Evolutionary conservation across 2,329 filamentous ascomycete species (phyloP), one percentile per base, ranked within the genome.

Genomic region (Lachnellula arida): DNA sequence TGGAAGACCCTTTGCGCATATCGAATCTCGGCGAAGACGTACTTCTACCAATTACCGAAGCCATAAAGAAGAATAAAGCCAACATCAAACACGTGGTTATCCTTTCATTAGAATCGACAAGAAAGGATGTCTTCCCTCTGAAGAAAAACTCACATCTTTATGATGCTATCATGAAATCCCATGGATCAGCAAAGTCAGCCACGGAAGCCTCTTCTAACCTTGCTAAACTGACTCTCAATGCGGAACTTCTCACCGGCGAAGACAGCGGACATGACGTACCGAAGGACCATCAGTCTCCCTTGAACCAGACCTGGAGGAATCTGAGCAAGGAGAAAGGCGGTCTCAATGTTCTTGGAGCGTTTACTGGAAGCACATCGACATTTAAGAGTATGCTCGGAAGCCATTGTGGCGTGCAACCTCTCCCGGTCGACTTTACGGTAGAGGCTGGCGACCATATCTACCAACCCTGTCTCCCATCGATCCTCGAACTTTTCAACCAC

Each of bases 91-190:
- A 75, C 61, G 65, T 74, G 1, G 64, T 74, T 7, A 28, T 75
- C 11, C 49, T 75, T 28, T 72, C 70, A 4, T 60, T 75, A n/a
- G 73, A 75, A 60, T 73, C 70, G 51, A 71, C 71, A 5, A 66
- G 73, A 39, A 74, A 74, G 49, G 72, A 75, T 42, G 63, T 73
- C 39, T 74, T 74, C 56, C 72, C 73, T 1, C 62, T 73, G 51
- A 69, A 71, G 49, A 69, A 71, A 49, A 67, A 66, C 15, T 70
- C 66, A 15, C 63, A 63, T 4, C 57, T 74, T 14, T 70, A 73
- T 49, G 63, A 73, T 22, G 59, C 57, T 17, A 63, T 74, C 19
- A 58, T 70, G 23, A 64, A 67, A 9, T 68, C 69, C 5, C 66
- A 71, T 22, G 56, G 59, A 8, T 43, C 57, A 15, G 57, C 64